Percentiles rank a stretch among this genome's conserved stretches.
phyloP scores from a whole-genome alignment of 129 eudicot species.

The Solidago caesia region DNA sequence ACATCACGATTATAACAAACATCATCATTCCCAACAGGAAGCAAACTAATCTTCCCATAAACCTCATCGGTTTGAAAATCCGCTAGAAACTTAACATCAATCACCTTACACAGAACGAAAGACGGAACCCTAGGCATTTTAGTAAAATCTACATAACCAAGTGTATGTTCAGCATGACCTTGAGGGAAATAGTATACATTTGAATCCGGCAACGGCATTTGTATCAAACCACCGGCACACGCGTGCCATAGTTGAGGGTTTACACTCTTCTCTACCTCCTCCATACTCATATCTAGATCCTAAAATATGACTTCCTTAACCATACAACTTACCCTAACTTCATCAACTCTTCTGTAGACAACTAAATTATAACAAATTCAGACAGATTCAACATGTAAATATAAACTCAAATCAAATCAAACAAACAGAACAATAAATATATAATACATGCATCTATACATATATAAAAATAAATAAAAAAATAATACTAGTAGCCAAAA shows the following conservation, averaged over 20 bases:
- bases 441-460: background rate
- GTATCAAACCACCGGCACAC: constrained; percentile 80
- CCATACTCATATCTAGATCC: constrained; percentile 33
- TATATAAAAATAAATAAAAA: too few relatives aligned
- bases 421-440: constrained; percentile 17
- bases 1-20: constrained; percentile 30
- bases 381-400: background rate
- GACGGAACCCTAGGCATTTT: constrained; percentile 52
- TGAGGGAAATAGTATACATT: constrained; percentile 77
- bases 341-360: constrained; percentile 23
- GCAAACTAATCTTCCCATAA: constrained; percentile 57
- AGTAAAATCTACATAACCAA: constrained; percentile 53
- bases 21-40: constrained; percentile 52
- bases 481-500: background rate
- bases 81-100: constrained; percentile 58
- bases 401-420: background rate
- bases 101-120: constrained; percentile 54
- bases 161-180: constrained; percentile 81
- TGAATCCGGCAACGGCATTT: constrained; percentile 57
- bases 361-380: constrained; percentile 23
- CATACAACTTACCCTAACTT: too few relatives aligned
- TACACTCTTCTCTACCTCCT: constrained; percentile 45
- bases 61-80: constrained; percentile 71
- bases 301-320: too few relatives aligned
- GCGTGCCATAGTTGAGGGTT: constrained; percentile 83